Conservation (phyloP, 2,329 filamentous ascomycete genomes). For the Aspergillus terreus region DNA sequence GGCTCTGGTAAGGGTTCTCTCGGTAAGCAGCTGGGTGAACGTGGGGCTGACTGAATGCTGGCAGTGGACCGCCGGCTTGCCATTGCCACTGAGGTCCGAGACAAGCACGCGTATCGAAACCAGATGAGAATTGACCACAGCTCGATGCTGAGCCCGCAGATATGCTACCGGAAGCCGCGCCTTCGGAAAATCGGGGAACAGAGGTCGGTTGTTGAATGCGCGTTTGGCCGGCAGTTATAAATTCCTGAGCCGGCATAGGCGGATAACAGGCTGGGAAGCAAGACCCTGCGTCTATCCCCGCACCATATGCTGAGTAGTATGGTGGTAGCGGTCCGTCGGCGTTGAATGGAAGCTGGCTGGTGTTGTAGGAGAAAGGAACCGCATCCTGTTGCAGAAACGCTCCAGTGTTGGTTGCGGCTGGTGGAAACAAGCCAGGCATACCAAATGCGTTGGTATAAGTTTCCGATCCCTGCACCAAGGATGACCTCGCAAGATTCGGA, state of each 20-base stretch:
- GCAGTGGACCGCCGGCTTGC: slow-evolving; percentile 1
- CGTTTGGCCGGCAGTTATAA: not conserved
- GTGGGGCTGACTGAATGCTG: slow-evolving; percentile 8
- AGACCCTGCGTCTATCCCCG: too few relatives aligned
- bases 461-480: too few relatives aligned
- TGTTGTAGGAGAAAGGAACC: too few relatives aligned
- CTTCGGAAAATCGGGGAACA: not conserved
- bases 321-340: too few relatives aligned
- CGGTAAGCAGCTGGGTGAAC: slow-evolving; percentile 1
- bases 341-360: too few relatives aligned
- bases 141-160: slow-evolving; percentile 1
- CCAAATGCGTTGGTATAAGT: too few relatives aligned
- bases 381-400: too few relatives aligned
- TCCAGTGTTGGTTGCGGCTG: too few relatives aligned
- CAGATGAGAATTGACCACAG: slow-evolving; percentile 5
- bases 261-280: too few relatives aligned
- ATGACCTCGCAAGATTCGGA: too few relatives aligned
- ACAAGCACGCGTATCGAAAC: slow-evolving; percentile 9
- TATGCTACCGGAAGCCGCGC: not conserved
- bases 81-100: slow-evolving; percentile 8
- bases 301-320: too few relatives aligned
- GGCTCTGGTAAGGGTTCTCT: slow-evolving; percentile 16
- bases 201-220: not conserved
- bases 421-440: too few relatives aligned
- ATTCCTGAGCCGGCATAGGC: not conserved